Evolutionary conservation across 2,329 filamentous ascomycete genomes (phyloP), one percentile per base, ranked within the genome.

Genomic region (Aspergillus sp.): DNA sequence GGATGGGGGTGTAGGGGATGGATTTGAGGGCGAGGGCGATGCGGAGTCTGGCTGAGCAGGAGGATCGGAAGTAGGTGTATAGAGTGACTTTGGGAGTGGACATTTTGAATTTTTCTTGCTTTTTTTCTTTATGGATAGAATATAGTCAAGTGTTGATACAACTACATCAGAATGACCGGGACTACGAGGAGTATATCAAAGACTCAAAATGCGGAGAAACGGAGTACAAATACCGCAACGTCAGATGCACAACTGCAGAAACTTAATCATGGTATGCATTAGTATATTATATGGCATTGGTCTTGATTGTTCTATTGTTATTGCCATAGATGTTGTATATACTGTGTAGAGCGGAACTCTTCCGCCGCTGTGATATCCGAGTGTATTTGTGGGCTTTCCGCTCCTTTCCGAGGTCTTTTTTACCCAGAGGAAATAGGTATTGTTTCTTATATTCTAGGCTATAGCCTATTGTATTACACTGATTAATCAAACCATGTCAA

Each of bases 31-130:
- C 66, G 1, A 82, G 66, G 8, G 78, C 77, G 46, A 83, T 83
- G 37, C 79, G 78, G 5, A 85, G 66, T 9, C 81, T 76, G 1
- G 75, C 79, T 1, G 79, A 77, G 65, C 79, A 84, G 11, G 79
- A 82, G 38, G 81, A 84, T 49, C 78, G 72, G 63, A 77, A 82
- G 65, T 82, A 83, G 47, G 72, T 76, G 66, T 83, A 74, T 7
- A 84, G 73, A 2, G 59, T 64, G 37, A 63, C 44, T 47, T 46
- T 49, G 32, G 42, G 41, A 13, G 29, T 34, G 40, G 52, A 12
- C 51, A 56, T 63, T 45, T 42, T 53, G 42, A 11, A 36, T 29
- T 12, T 39, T 19, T 37, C 34, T 43, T 27, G 39, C 10, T 32
- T 30, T 33, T 7, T 35, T 12, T 12, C 5, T 41, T 38, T 19